Evolutionary conservation across 225 moss, liverwort and hornwort genomes (phyloP).

Genomic region (Sphagnum contortum): DNA sequence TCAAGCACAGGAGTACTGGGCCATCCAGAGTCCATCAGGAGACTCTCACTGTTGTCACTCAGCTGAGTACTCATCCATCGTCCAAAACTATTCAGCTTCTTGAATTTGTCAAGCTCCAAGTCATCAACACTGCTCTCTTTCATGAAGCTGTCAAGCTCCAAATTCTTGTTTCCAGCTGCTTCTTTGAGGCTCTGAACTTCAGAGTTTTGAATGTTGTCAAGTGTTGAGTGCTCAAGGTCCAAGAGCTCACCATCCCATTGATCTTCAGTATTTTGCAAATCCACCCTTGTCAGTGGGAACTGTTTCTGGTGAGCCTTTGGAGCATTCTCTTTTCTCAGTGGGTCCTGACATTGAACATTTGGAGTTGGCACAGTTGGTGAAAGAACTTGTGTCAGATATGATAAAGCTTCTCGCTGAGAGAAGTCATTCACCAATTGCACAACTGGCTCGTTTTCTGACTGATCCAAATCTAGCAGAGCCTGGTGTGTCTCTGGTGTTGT

Average conservation of each 20-base stretch:
- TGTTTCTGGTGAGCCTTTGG: slow-evolving; percentile 27
- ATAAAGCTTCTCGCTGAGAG: slow-evolving; percentile 7
- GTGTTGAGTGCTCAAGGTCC: too few species aligned
- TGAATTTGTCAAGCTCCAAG: slow-evolving; percentile 13
- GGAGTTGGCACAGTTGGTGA: slow-evolving; percentile 63
- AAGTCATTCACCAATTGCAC: too few species aligned
- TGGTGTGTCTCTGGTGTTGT: slow-evolving; percentile 30
- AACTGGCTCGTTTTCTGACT: too few species aligned
- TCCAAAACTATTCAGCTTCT: slow-evolving; percentile 56
- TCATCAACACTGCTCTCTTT: slow-evolving; percentile 13
- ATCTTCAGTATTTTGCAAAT: slow-evolving; percentile 20
- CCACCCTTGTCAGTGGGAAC: slow-evolving; percentile 17
- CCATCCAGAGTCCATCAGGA: too few species aligned
- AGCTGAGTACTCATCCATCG: slow-evolving; percentile 52
- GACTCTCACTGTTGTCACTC: too few species aligned
- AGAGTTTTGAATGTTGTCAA: too few species aligned
- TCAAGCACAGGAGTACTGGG: too few species aligned
- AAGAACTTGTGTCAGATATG: slow-evolving; percentile 16
- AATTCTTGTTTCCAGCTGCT: too few species aligned
- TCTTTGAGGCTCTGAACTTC: too few species aligned
- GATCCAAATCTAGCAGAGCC: slow-evolving; percentile 22
- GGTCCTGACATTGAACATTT: slow-evolving; percentile 59
- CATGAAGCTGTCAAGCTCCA: slow-evolving; percentile 3
- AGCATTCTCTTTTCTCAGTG: slow-evolving; percentile 65
- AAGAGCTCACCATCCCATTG: neutral